A percentile compares a stretch with the other conserved stretches of the same genome.
These are phyloP conservation scores for Peniophora sp. DNA, from an alignment of 1,284 basidiomycete genomes.

Conservation along the genomic window DNA sequence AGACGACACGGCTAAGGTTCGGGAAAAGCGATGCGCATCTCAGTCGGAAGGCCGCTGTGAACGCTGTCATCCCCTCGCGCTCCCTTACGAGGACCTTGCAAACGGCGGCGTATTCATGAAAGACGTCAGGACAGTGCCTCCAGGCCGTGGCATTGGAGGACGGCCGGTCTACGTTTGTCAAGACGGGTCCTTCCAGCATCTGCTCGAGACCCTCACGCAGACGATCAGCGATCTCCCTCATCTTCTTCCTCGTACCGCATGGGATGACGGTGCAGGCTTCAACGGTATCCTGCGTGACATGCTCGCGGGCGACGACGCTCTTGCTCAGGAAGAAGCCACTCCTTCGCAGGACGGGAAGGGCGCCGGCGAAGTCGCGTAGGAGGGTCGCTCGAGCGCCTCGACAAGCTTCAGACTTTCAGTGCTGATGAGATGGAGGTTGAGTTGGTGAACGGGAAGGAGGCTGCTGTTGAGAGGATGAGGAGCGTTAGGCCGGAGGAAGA, in stretches of 20 bases:
- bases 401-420: slow-evolving; percentile 59
- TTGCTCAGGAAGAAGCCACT: slow-evolving; percentile 32
- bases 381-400: slow-evolving; percentile 59
- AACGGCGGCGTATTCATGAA: too few relatives aligned
- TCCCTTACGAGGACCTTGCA: too few relatives aligned
- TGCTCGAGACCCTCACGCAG: slow-evolving; percentile 77
- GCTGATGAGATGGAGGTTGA: slow-evolving; percentile 69
- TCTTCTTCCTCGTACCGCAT: slow-evolving; percentile 74
- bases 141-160: too few relatives aligned
- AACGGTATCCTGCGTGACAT: slow-evolving; percentile 78
- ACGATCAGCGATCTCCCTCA: slow-evolving; percentile 78
- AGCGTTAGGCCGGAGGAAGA: slow-evolving; percentile 38
- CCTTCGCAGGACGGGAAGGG: slow-evolving; percentile 22
- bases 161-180: too few relatives aligned
- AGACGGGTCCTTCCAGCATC: slow-evolving; percentile 77
- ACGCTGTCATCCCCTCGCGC: too few relatives aligned
- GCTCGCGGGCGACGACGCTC: slow-evolving; percentile 77
- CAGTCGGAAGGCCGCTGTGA: too few relatives aligned
- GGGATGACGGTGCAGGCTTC: slow-evolving; percentile 81
- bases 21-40: too few relatives aligned
- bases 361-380: slow-evolving; percentile 72
- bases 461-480: slow-evolving; percentile 63
- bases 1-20: too few relatives aligned
- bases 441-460: slow-evolving; percentile 58
- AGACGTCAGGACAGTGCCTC: too few relatives aligned